Base-by-base conservation (phyloP, 139 green algal species). In the Haematococcus lacustris region DNA sequence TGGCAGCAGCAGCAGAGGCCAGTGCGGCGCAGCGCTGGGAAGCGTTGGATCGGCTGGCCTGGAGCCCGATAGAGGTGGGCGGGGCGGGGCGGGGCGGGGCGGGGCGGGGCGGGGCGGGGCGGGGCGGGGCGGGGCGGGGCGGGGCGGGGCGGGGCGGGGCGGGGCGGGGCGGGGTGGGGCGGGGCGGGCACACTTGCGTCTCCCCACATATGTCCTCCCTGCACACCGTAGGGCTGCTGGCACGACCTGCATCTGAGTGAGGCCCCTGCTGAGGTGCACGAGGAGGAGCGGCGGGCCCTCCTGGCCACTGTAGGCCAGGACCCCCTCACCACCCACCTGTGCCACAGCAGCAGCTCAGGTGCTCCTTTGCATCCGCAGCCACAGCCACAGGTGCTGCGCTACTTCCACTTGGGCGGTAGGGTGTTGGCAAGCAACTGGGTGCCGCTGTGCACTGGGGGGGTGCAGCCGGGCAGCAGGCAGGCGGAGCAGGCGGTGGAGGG, bases 391-490 rank as follows among this genome's bases (percentile, higher is more conserved):
- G n/a, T n/a, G n/a, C n/a, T n/a, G n/a, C n/a, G n/a, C n/a, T n/a
- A n/a, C 33, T 23, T n/a, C 62, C 62, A 63, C 59, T 57, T 62
- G 71, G 41, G 71, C 28, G 28, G 6, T 1, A 51, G 72, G 6
- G 39, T 77, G 26, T 92, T 87, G 62, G 90, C 90, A 1, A 93
- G 84, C 28, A 91, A 97, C 71, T 97, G 78, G 76, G 74, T 96
- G 4, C 93, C 94, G 5, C 78, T 98, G 3, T 98, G 90, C 85
- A 77, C 72, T 43, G 85, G 85, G 30, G 70, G 75, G 17, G 68
- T 62, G 17, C 62, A 65, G 1, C 37, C 26, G 0, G 51, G 76
- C 28, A 66, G 62, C 23, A 26, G 0, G 0, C 25, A 33, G 33
- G 79, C 76, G 0, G 61, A 25, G 2, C 38, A 37, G 38, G 76